Conservation (phyloP, 345 rosid species). For the Zanthoxylum bungeanum region DNA sequence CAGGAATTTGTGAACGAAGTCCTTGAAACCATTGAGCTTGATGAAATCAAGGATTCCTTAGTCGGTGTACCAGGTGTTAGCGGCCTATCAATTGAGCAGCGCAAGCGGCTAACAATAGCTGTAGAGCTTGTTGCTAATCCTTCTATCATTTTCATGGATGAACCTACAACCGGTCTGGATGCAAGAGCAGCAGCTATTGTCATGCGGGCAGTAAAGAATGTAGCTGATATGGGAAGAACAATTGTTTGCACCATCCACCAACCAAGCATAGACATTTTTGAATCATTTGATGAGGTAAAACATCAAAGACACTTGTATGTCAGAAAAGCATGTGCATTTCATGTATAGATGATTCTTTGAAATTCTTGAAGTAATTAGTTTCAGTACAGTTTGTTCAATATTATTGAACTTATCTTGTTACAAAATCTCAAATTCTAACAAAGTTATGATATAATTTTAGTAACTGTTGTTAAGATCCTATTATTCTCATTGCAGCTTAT, state of each 20-base stretch:
- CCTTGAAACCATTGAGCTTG: conserved; percentile 10
- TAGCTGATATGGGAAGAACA: conserved; percentile 9
- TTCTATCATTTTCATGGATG: conserved; percentile 12
- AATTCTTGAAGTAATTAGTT: too few relatives aligned
- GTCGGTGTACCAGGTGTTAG: conserved; percentile 11
- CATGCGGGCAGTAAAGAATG: conserved; percentile 11
- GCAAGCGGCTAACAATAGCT: conserved; percentile 1
- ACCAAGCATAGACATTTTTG: conserved; percentile 10
- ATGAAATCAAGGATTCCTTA: not conserved
- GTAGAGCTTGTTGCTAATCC: conserved; percentile 14
- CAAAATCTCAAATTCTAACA: too few relatives aligned
- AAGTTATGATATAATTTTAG: too few relatives aligned
- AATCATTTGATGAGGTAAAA: conserved; percentile 11
- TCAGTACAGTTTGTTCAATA: too few relatives aligned
- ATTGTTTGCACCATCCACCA: conserved; percentile 15
- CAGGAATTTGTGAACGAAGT: conserved; percentile 7
- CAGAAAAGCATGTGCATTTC: too few relatives aligned
- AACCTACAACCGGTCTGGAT: conserved; percentile 13
- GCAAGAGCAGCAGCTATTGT: conserved; percentile 15
- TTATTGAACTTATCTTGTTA: too few relatives aligned
- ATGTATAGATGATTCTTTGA: too few relatives aligned
- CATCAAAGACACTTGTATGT: not conserved
- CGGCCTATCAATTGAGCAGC: conserved; percentile 8
- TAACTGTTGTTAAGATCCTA: not conserved
- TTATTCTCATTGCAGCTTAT: not conserved